These are phyloP conservation scores for Fusarium euwallaceae DNA, from an alignment of 2,329 filamentous ascomycete genomes.

Conservation along the genomic window DNA sequence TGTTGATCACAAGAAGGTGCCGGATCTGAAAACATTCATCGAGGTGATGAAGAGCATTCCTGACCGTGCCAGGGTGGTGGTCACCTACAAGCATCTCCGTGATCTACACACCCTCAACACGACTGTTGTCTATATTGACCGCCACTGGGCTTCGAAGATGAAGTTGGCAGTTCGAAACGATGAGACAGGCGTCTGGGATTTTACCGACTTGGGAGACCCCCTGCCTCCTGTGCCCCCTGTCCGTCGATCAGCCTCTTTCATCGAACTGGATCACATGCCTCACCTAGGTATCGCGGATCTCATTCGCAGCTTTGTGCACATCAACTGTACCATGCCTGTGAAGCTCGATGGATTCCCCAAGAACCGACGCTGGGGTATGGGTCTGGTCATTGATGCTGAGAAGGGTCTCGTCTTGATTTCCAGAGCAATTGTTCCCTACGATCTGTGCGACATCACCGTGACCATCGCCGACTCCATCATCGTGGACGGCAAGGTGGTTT, in stretches of 20 bases:
- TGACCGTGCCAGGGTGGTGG: slow-evolving; percentile 84
- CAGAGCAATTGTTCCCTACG: slow-evolving; percentile 92
- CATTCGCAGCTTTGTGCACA: slow-evolving; percentile 93
- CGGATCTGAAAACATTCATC: slow-evolving; percentile 89
- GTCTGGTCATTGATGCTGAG: slow-evolving; percentile 95
- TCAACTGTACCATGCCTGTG: slow-evolving; percentile 92
- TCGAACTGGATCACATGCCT: slow-evolving; percentile 88
- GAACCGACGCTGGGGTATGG: slow-evolving; percentile 94
- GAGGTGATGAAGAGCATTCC: slow-evolving; percentile 91
- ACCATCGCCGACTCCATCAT: slow-evolving; percentile 98
- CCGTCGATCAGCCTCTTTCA: slow-evolving; percentile 87
- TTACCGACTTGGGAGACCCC: slow-evolving; percentile 84
- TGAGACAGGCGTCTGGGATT: slow-evolving; percentile 92
- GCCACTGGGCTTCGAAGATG: slow-evolving; percentile 97
- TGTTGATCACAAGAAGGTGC: slow-evolving; percentile 91
- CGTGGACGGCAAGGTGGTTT: slow-evolving; percentile 92
- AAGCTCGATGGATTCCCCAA: slow-evolving; percentile 99
- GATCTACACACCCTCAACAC: slow-evolving; percentile 96
- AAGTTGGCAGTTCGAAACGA: slow-evolving; percentile 93
- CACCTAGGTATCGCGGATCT: slow-evolving; percentile 93
- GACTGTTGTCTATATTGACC: slow-evolving; percentile 90
- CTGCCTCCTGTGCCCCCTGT: slow-evolving; percentile 80
- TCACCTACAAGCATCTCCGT: slow-evolving; percentile 94
- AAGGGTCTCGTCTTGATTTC: slow-evolving; percentile 96
- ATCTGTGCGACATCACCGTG: slow-evolving; percentile 95